Conservation (phyloP, 176 grass and related monocot species). For the Tillandsia leiboldiana region DNA sequence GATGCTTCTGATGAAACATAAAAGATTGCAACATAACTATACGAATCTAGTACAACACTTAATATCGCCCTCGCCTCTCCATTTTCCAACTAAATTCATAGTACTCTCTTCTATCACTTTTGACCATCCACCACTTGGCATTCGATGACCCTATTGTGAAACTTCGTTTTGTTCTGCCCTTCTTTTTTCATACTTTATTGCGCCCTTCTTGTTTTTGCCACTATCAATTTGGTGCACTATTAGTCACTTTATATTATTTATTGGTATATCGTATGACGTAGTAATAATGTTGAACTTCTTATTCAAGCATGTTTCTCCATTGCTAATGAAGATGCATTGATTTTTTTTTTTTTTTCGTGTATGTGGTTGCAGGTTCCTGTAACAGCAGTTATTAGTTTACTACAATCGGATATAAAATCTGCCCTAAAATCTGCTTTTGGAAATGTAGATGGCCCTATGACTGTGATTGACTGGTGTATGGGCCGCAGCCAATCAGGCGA, state of each 20-base stretch:
- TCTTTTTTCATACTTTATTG: too few species aligned
- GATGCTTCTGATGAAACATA: too few species aligned
- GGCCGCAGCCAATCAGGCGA: constrained; percentile 49
- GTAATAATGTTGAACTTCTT: neutral
- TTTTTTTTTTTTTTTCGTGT: constrained; percentile 23
- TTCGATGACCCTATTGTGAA: too few species aligned
- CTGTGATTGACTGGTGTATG: constrained; percentile 88
- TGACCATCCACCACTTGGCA: neutral
- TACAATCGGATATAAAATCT: constrained; percentile 85
- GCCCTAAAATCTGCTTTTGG: constrained; percentile 80
- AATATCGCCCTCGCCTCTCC: too few species aligned
- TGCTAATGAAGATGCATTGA: neutral
- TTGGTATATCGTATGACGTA: neutral
- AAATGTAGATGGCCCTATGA: constrained; percentile 86
- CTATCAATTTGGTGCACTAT: neutral
- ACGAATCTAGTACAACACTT: too few species aligned
- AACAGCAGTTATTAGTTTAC: constrained; percentile 68
- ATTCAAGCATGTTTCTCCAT: neutral
- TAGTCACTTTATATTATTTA: neutral
- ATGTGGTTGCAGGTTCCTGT: constrained; percentile 49
- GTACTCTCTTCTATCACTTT: neutral
- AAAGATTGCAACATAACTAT: too few species aligned
- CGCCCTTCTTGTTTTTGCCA: neutral
- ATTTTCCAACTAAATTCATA: too few species aligned
- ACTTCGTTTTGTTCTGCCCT: too few species aligned